phyloP scores from a whole-genome alignment of 2,329 filamentous ascomycete genomes.

The Venturia carpophila region DNA sequence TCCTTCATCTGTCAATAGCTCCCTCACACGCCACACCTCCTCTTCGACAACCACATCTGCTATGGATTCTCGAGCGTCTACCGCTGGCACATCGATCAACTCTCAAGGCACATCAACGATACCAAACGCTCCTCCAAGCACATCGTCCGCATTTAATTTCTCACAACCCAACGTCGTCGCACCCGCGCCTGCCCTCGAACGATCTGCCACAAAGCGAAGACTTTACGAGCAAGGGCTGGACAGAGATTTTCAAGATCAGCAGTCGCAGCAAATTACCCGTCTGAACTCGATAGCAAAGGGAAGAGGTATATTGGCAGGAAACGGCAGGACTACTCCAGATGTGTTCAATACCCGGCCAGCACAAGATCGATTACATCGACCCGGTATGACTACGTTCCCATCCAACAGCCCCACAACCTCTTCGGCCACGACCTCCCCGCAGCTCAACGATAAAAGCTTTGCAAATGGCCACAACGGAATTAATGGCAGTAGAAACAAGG shows the following conservation, averaged over 20 bases:
- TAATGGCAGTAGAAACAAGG: neutral
- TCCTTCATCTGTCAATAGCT: slow-evolving; percentile 45
- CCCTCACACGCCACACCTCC: slow-evolving; percentile 71
- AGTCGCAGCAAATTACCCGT: slow-evolving; percentile 65
- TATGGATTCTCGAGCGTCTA: slow-evolving; percentile 65
- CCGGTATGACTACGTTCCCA: neutral
- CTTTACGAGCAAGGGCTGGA: slow-evolving; percentile 78
- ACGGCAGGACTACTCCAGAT: slow-evolving; percentile 10
- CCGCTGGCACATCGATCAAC: slow-evolving; percentile 79
- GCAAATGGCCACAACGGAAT: neutral
- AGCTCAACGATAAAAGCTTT: neutral
- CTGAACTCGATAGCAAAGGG: slow-evolving; percentile 63
- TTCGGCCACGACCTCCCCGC: slow-evolving; percentile 1
- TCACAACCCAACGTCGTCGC: slow-evolving; percentile 25
- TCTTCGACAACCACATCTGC: slow-evolving; percentile 74
- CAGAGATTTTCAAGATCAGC: slow-evolving; percentile 73
- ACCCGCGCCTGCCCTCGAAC: slow-evolving; percentile 41
- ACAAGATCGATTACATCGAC: slow-evolving; percentile 6
- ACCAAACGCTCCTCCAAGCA: slow-evolving; percentile 23
- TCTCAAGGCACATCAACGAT: slow-evolving; percentile 51
- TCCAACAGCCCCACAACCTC: slow-evolving; percentile 11
- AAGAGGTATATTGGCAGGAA: slow-evolving; percentile 27
- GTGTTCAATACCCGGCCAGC: slow-evolving; percentile 9
- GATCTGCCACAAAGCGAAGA: slow-evolving; percentile 62
- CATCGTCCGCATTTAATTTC: slow-evolving; percentile 4